Evolutionary conservation across 2,329 filamentous ascomycete genomes (phyloP).

Genomic region (Aphanoascus verrucosus): DNA sequence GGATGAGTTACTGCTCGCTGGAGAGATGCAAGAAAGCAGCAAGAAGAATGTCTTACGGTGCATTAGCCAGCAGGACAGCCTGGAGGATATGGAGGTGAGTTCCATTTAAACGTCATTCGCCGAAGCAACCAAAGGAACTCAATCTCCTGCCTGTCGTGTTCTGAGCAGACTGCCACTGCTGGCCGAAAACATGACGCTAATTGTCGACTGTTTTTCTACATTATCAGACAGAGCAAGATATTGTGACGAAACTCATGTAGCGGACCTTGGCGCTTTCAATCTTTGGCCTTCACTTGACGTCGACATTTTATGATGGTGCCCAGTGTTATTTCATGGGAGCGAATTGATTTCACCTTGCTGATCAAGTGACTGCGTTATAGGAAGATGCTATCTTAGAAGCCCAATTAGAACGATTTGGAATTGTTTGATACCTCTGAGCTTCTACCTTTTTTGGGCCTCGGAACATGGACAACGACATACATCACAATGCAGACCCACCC

Average conservation of each 20-base stretch:
- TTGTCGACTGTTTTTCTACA: constrained; percentile 11
- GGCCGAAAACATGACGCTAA: constrained; percentile 10
- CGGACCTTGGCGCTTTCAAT: neutral
- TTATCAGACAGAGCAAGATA: constrained; percentile 71
- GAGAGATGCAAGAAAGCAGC: constrained; percentile 96
- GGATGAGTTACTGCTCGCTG: constrained; percentile 86
- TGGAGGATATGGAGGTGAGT: constrained; percentile 99
- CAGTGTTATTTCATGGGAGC: constrained; percentile 10
- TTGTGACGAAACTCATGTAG: constrained; percentile 71
- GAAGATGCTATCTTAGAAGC: constrained; percentile 7
- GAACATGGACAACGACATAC: neutral
- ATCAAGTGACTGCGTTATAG: constrained; percentile 4
- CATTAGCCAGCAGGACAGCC: constrained; percentile 91
- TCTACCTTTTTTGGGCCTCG: neutral
- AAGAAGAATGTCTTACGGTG: constrained; percentile 97
- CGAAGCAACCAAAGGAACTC: neutral
- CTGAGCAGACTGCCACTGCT: neutral
- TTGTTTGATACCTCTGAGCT: neutral
- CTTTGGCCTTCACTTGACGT: neutral
- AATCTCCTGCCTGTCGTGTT: neutral
- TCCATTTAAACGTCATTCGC: constrained; percentile 1
- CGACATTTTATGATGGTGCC: constrained; percentile 2
- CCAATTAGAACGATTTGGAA: constrained; percentile 6
- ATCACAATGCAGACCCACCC: neutral
- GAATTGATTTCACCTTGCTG: constrained; percentile 12